Evolutionary conservation across 1,284 basidiomycete species (phyloP).

Genomic region (Exsudoporus floridanus): DNA sequence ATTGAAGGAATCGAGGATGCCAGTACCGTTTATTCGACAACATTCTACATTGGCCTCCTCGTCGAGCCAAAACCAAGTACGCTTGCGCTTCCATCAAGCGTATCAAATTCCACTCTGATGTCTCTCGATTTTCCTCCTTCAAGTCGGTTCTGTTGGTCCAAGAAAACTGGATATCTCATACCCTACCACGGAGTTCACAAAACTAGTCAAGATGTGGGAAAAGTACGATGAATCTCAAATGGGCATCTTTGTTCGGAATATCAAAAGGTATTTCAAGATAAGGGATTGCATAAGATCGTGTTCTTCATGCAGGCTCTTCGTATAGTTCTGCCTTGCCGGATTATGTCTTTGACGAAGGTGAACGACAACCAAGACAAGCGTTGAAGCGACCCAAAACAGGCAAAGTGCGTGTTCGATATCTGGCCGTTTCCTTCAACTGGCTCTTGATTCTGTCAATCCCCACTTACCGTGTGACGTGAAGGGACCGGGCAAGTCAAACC

Average conservation of each 20-base stretch:
- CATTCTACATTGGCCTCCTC: conserved; percentile 94
- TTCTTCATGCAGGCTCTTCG: conserved; percentile 16
- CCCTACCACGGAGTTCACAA: conserved; percentile 95
- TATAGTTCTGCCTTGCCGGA: conserved; percentile 72
- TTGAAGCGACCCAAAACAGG: conserved; percentile 65
- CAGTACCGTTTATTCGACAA: conserved; percentile 85
- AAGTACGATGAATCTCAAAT: conserved; percentile 91
- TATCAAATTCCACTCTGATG: conserved; percentile 20
- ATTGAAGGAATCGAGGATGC: conserved; percentile 76
- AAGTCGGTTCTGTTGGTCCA: conserved; percentile 69
- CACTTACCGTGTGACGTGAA: conserved; percentile 37
- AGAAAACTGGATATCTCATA: conserved; percentile 94
- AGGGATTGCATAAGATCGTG: conserved; percentile 9
- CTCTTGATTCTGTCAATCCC: conserved; percentile 18
- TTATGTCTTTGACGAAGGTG: conserved; percentile 79
- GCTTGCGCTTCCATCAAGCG: conserved; percentile 30
- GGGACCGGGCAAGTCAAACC: conserved; percentile 60
- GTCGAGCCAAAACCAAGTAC: conserved; percentile 90
- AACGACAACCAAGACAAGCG: conserved; percentile 65
- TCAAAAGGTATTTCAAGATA: conserved; percentile 71
- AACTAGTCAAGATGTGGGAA: conserved; percentile 94
- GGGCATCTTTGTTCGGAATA: conserved; percentile 93
- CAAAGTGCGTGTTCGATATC: conserved; percentile 58
- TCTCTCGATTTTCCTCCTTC: conserved; percentile 14
- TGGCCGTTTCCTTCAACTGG: conserved; percentile 10